Conservation (phyloP, 2,329 filamentous ascomycete genomes). For the Ascochyta viciae-villosae region DNA sequence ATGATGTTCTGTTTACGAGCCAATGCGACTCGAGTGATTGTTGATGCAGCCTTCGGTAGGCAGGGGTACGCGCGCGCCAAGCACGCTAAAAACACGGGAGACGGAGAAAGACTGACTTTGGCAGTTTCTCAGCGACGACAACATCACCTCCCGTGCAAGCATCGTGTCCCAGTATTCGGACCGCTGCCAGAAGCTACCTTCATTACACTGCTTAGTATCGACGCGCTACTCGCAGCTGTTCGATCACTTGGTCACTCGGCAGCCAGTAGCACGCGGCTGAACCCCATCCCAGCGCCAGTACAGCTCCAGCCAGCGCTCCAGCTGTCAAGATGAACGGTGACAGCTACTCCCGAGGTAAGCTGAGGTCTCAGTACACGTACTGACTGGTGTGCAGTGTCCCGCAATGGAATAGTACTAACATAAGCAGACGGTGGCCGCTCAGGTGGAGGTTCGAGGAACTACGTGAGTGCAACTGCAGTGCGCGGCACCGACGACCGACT, state of each 20-base stretch:
- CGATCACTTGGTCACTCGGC: neutral
- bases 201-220: conserved; percentile 26
- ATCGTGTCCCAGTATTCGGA: conserved; percentile 8
- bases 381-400: conserved; percentile 45
- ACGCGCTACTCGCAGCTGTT: conserved; percentile 19
- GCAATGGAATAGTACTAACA: conserved; percentile 36
- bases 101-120: conserved; percentile 1
- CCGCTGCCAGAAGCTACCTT: conserved; percentile 1
- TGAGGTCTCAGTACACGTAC: conserved; percentile 41
- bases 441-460: conserved; percentile 45
- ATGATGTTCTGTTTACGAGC: neutral
- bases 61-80: conserved; percentile 2
- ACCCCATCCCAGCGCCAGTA: conserved; percentile 2
- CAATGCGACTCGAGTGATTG: neutral
- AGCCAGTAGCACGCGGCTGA: conserved; percentile 12
- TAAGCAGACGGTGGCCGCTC: conserved; percentile 48
- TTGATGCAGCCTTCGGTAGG: neutral
- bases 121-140: conserved; percentile 15
- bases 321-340: conserved; percentile 78
- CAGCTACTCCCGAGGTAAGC: conserved; percentile 78
- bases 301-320: conserved; percentile 21
- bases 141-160: conserved; percentile 13
- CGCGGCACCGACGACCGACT: conserved; percentile 25
- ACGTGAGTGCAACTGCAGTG: conserved; percentile 43
- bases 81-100: conserved; percentile 8